A percentile compares a stretch with the other conserved stretches of the same genome.
These are phyloP conservation scores for Annulohypoxylon bovei DNA, from an alignment of 495 filamentous ascomycete species.

Conservation along the genomic window DNA sequence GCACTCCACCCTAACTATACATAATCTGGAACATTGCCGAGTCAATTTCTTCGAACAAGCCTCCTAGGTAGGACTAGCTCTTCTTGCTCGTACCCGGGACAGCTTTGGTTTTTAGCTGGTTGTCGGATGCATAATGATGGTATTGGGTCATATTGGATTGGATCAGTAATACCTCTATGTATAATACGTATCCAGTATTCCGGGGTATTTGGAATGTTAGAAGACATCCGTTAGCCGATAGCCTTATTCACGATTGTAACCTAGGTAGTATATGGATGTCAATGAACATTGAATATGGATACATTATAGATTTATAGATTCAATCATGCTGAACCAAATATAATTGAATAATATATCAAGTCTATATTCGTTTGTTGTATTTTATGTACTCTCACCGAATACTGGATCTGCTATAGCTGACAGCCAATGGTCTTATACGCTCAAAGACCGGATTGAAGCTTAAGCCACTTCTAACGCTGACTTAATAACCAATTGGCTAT, in stretches of 20 bases:
- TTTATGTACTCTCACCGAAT: not conserved
- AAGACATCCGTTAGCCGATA: not conserved
- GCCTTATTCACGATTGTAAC: not conserved
- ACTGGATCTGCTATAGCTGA: not conserved
- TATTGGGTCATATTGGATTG: not conserved
- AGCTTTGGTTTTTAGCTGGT: not conserved
- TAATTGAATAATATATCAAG: no score
- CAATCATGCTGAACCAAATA: not conserved
- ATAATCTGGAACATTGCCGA: constrained; percentile 9
- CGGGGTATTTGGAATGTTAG: not conserved
- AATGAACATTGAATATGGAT: not conserved
- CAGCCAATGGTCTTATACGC: not conserved
- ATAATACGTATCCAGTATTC: not conserved
- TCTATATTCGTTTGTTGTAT: not conserved
- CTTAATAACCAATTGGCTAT: not conserved
- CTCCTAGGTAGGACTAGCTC: constrained; percentile 7
- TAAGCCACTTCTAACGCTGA: not conserved
- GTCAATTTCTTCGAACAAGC: not conserved
- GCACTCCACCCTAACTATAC: not conserved
- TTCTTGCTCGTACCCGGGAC: not conserved
- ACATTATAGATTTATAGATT: not conserved
- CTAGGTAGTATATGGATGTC: not conserved
- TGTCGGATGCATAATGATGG: not conserved
- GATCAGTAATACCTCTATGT: not conserved
- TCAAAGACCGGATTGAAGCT: not conserved